Conservation (phyloP, 1,284 basidiomycete species). For the Papiliotrema nemorosa region DNA sequence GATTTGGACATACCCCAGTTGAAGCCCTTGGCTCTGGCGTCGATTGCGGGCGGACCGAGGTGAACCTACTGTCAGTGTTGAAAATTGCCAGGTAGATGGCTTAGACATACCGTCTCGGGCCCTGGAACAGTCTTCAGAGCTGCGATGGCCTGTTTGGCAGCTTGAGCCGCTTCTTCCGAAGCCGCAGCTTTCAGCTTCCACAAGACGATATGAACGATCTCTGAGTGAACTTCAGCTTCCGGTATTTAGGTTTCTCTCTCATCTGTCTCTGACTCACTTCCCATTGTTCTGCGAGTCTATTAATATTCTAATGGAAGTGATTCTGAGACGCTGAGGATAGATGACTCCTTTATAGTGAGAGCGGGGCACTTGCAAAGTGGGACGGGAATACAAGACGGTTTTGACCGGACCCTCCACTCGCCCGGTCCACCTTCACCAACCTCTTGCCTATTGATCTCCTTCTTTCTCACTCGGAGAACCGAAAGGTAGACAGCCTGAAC, state of each 20-base stretch:
- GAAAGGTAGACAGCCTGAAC: no score
- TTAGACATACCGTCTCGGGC: slow-evolving; percentile 24
- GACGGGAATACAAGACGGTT: no score
- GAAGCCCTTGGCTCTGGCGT: slow-evolving; percentile 44
- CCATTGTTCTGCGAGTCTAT: background rate
- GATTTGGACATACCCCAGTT: slow-evolving; percentile 35
- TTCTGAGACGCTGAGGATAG: no score
- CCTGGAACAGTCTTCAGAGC: slow-evolving; percentile 40
- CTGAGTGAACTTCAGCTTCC: slow-evolving; percentile 17
- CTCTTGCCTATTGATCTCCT: no score
- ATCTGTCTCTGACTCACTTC: slow-evolving; percentile 32
- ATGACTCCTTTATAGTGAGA: no score
- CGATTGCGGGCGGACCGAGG: slow-evolving; percentile 41
- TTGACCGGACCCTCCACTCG: no score
- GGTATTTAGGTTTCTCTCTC: slow-evolving; percentile 49
- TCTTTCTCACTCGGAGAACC: no score
- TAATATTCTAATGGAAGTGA: no score
- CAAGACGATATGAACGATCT: slow-evolving; percentile 48
- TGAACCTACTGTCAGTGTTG: slow-evolving; percentile 21
- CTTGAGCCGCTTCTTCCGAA: slow-evolving; percentile 18
- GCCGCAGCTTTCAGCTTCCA: slow-evolving; percentile 35
- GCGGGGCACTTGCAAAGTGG: no score
- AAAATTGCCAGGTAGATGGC: no score
- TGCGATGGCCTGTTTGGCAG: slow-evolving; percentile 32
- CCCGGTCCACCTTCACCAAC: no score